A percentile compares a stretch with the other conserved stretches of the same genome.
Evolutionary conservation across 352 stramenopile species (phyloP).

Genomic region (Phytopythium litorale): DNA sequence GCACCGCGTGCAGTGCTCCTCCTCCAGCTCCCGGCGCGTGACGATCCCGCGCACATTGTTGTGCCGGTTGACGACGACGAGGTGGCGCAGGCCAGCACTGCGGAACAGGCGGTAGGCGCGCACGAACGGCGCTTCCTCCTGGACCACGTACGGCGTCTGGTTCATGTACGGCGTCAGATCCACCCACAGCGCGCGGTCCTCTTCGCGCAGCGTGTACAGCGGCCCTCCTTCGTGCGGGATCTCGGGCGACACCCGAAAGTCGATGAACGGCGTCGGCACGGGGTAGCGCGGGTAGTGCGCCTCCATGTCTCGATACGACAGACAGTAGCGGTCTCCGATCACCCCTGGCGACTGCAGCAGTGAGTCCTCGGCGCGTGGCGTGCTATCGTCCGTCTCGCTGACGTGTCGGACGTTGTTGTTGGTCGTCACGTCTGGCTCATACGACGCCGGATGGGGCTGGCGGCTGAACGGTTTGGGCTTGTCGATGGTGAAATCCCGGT

Average conservation of each 20-base stretch:
- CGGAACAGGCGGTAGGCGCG: slow-evolving; percentile 97
- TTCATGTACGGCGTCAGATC: slow-evolving; percentile 98
- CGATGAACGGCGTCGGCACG: slow-evolving; percentile 38
- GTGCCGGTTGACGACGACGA: slow-evolving; percentile 91
- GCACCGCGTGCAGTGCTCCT: slow-evolving; percentile 76
- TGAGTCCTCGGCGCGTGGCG: slow-evolving; percentile 37
- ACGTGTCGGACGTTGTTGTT: slow-evolving; percentile 16
- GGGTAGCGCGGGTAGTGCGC: slow-evolving; percentile 80
- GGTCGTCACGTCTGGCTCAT: slow-evolving; percentile 25
- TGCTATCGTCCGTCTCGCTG: slow-evolving; percentile 24
- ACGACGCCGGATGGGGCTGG: slow-evolving; percentile 51
- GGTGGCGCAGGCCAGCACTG: slow-evolving; percentile 94
- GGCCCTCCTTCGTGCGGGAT: slow-evolving; percentile 27
- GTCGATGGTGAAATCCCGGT: slow-evolving; percentile 51
- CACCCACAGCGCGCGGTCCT: slow-evolving; percentile 90
- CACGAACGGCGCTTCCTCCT: slow-evolving; percentile 94
- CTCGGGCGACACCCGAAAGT: slow-evolving; percentile 14
- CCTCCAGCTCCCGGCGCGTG: slow-evolving; percentile 77
- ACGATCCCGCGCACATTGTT: slow-evolving; percentile 91
- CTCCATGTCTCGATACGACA: slow-evolving; percentile 85
- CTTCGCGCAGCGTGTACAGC: slow-evolving; percentile 58
- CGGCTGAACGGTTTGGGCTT: slow-evolving; percentile 78
- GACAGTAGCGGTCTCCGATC: slow-evolving; percentile 38
- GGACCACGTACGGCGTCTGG: slow-evolving; percentile 94
- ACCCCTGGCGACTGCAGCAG: slow-evolving; percentile 26